These are phyloP conservation scores for Geotrichum carabidarum DNA, from an alignment of 1,139 yeast species.

Conservation along the genomic window DNA sequence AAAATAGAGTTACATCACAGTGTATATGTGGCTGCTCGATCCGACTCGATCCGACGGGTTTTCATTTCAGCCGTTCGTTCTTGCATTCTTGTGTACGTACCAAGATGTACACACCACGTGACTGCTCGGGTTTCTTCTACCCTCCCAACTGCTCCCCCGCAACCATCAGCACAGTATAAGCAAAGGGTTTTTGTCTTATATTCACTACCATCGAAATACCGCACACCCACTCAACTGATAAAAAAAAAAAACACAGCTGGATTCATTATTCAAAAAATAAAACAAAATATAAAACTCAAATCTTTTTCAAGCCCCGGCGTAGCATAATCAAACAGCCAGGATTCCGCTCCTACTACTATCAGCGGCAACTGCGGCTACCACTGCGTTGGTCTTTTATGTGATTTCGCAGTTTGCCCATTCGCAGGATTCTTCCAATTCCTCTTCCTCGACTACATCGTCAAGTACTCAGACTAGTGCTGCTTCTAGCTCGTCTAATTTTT, in stretches of 20 bases:
- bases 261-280: not conserved
- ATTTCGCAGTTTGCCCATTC: not conserved
- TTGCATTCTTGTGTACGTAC: not conserved
- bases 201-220: too few species aligned
- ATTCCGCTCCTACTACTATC: conserved; percentile 2
- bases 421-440: not conserved
- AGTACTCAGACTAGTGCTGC: too few species aligned
- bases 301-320: not conserved
- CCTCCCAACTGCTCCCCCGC: too few species aligned
- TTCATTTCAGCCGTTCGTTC: not conserved
- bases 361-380: not conserved
- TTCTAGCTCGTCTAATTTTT: too few species aligned
- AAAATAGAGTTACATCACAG: too few species aligned
- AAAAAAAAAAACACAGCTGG: too few species aligned
- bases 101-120: not conserved
- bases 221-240: too few species aligned
- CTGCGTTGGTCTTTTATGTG: conserved; percentile 1
- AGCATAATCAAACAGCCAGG: not conserved
- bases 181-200: too few species aligned
- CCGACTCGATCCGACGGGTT: not conserved
- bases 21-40: not conserved
- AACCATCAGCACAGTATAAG: too few species aligned
- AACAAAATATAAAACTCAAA: not conserved
- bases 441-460: too few species aligned
- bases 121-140: not conserved